A percentile compares a stretch with the other conserved stretches of the same genome.
Conservation (phyloP, 108 stramenopile species). For the Conticribra guillardii region DNA sequence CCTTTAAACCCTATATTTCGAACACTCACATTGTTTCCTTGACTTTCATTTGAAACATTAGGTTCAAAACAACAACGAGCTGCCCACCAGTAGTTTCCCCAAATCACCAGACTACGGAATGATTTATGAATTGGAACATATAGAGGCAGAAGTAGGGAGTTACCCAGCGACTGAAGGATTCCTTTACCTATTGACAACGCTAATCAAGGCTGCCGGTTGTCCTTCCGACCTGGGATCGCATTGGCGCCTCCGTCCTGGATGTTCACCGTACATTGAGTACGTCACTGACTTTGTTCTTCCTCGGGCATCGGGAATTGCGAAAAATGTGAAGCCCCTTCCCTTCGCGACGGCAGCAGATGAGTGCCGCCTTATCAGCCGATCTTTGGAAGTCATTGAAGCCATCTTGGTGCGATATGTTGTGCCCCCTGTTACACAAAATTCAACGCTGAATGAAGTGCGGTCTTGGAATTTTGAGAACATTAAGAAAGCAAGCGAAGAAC, state of each 20-base stretch:
- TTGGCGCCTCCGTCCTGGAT: slow-evolving; percentile 76
- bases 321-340: slow-evolving; percentile 36
- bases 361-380: slow-evolving; percentile 62
- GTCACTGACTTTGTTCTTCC: slow-evolving; percentile 76
- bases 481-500: slow-evolving; percentile 21
- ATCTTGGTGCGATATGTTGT: slow-evolving; percentile 62
- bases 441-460: slow-evolving; percentile 26
- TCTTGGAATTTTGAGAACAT: slow-evolving; percentile 16
- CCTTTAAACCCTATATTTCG: too few species aligned
- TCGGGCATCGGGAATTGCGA: slow-evolving; percentile 55
- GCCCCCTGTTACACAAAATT: slow-evolving; percentile 30
- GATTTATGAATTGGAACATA: slow-evolving; percentile 80
- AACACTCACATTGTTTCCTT: too few species aligned
- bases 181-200: slow-evolving; percentile 66
- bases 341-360: slow-evolving; percentile 67
- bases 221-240: slow-evolving; percentile 68
- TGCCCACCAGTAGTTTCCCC: slow-evolving; percentile 34
- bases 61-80: slow-evolving; percentile 8
- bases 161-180: slow-evolving; percentile 86
- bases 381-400: slow-evolving; percentile 76
- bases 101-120: slow-evolving; percentile 63
- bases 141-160: slow-evolving; percentile 67
- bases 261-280: slow-evolving; percentile 83
- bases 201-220: slow-evolving; percentile 66
- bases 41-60: too few species aligned